Evolutionary conservation across 2,329 filamentous ascomycete genomes (phyloP).

Genomic region (Hansfordia pulvinata): DNA sequence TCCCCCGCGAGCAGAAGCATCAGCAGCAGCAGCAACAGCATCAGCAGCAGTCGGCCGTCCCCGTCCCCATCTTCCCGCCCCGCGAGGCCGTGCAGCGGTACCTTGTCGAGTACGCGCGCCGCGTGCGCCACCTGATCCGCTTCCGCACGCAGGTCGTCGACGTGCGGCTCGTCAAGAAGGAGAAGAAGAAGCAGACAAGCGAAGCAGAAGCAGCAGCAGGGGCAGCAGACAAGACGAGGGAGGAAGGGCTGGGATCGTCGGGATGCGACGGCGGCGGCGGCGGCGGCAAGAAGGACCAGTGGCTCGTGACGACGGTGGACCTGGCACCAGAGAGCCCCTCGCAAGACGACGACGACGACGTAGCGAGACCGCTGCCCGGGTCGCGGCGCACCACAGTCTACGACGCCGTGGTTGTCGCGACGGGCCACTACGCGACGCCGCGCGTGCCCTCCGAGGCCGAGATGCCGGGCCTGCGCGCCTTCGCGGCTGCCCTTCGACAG

Average conservation of each 20-base stretch:
- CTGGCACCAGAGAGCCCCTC: conserved; percentile 33
- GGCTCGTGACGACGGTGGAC: conserved; percentile 45
- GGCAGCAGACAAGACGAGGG: too few relatives aligned
- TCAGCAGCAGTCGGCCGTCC: too few relatives aligned
- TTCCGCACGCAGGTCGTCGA: conserved; percentile 60
- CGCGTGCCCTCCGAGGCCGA: conserved; percentile 55
- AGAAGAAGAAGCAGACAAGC: background rate
- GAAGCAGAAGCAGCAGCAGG: background rate
- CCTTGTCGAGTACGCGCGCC: conserved; percentile 55
- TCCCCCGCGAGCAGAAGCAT: conserved; percentile 46
- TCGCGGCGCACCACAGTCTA: conserved; percentile 33
- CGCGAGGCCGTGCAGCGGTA: conserved; percentile 62
- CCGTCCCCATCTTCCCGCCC: conserved; percentile 68
- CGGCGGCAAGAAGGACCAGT: conserved; percentile 29
- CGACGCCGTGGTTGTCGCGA: conserved; percentile 64
- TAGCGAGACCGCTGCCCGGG: conserved; percentile 35
- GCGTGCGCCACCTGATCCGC: conserved; percentile 51
- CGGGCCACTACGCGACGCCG: conserved; percentile 60
- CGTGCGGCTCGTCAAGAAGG: conserved; percentile 16
- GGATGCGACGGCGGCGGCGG: too few relatives aligned
- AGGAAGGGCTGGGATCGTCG: too few relatives aligned
- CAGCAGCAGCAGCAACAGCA: too few relatives aligned
- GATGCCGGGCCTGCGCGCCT: conserved; percentile 38
- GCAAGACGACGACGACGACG: conserved; percentile 21
- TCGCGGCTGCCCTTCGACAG: too few relatives aligned